A percentile compares a stretch with the other conserved stretches of the same genome.
Evolutionary conservation across 345 rosid genomes (phyloP).

Genomic region (Leavenworthia alabamica): DNA sequence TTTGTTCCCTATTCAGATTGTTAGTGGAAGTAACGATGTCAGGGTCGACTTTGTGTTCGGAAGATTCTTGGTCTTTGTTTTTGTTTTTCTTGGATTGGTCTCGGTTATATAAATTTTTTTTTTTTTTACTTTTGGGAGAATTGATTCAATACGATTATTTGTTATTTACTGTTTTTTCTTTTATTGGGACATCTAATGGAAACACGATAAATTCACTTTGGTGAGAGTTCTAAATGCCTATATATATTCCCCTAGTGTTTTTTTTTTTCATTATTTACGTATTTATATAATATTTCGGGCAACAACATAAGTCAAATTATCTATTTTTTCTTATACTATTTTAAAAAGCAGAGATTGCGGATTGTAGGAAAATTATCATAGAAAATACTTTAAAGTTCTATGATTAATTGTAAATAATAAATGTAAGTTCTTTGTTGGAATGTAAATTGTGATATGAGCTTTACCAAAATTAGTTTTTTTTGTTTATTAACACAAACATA

Average conservation of each 20-base stretch:
- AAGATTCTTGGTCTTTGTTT: conserved; percentile 4
- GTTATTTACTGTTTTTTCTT: conserved; percentile 7
- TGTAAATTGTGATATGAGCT: neutral
- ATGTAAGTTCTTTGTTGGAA: neutral
- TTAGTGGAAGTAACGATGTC: conserved; percentile 31
- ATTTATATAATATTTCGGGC: neutral
- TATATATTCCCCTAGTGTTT: conserved; percentile 19
- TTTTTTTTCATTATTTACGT: neutral
- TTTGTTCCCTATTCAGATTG: conserved; percentile 56
- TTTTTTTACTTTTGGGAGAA: neutral
- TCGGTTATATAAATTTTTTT: conserved; percentile 1
- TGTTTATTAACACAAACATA: no score
- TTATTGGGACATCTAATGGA: neutral
- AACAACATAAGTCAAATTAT: neutral
- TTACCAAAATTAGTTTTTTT: neutral
- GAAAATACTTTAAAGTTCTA: neutral
- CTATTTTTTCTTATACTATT: neutral
- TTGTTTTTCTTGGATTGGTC: conserved; percentile 24
- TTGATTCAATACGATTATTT: neutral
- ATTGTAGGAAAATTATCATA: neutral
- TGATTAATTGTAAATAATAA: neutral
- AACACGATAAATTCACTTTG: conserved; percentile 6
- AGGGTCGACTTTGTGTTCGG: conserved; percentile 21
- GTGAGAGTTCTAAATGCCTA: conserved; percentile 10
- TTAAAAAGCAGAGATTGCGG: neutral